phyloP scores from a whole-genome alignment of 306 rosid species.

The Urtica urens region DNA sequence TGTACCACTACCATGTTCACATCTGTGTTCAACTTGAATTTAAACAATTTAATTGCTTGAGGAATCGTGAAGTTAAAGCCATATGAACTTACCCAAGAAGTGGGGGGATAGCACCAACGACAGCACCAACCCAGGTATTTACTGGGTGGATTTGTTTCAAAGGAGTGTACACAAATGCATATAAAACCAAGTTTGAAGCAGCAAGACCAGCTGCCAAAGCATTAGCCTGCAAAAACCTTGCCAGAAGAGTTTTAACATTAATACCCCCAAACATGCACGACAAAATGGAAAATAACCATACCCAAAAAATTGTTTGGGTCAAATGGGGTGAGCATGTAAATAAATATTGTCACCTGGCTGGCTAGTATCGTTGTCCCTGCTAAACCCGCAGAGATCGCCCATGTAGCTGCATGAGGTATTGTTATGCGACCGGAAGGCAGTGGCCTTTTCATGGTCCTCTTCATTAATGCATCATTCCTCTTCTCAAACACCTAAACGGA shows the following conservation, averaged over 20 bases:
- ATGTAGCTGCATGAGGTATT: conserved; percentile 54
- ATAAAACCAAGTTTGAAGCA: conserved; percentile 74
- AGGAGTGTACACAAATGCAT: conserved; percentile 86
- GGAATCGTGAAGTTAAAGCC: conserved; percentile 2
- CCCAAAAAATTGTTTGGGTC: background rate
- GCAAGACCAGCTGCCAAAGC: conserved; percentile 95
- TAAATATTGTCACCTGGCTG: conserved; percentile 46
- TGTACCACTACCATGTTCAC: no score
- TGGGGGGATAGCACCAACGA: conserved; percentile 97
- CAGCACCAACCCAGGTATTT: conserved; percentile 96
- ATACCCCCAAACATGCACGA: conserved; percentile 21
- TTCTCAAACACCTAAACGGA: conserved; percentile 59
- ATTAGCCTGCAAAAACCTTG: conserved; percentile 94
- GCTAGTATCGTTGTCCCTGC: conserved; percentile 73
- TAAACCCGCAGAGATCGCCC: conserved; percentile 71
- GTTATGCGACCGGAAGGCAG: conserved; percentile 89
- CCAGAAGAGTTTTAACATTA: conserved; percentile 43
- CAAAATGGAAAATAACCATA: no score
- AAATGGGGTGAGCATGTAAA: conserved; percentile 8
- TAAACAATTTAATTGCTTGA: background rate
- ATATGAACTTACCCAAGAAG: conserved; percentile 67
- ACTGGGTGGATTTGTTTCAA: conserved; percentile 93
- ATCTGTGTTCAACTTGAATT: background rate
- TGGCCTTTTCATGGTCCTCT: conserved; percentile 69
- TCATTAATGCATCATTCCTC: conserved; percentile 80